Conservation (phyloP, 1,284 basidiomycete species). For the Ganoderma sinense region DNA sequence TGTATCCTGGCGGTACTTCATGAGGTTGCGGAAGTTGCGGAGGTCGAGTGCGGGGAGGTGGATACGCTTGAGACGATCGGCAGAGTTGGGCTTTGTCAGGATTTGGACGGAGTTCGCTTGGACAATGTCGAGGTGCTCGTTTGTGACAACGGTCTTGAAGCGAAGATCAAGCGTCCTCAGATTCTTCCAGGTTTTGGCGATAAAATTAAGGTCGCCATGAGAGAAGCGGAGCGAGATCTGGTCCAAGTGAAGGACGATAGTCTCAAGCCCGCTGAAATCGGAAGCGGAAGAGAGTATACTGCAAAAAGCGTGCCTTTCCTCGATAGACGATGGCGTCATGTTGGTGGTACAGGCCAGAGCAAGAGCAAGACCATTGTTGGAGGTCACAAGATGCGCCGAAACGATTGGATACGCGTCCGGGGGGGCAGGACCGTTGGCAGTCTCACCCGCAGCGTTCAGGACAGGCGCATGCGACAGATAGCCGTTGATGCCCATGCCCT, state of each 20-base stretch:
- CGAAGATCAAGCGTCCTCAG: neutral
- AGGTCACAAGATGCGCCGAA: neutral
- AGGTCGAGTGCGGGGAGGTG: neutral
- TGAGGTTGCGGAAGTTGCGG: neutral
- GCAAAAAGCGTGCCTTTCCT: neutral
- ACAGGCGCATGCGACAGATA: neutral
- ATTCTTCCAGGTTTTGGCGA: neutral
- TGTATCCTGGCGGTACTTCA: neutral
- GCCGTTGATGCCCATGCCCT: neutral
- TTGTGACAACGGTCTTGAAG: neutral
- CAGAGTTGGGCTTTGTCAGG: neutral
- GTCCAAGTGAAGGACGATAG: neutral
- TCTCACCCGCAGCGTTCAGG: neutral
- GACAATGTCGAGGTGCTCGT: neutral
- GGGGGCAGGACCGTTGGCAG: neutral
- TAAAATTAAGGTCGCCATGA: neutral
- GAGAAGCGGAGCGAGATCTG: neutral
- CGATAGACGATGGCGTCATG: neutral
- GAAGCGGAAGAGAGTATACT: neutral
- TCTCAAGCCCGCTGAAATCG: neutral
- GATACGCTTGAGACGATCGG: neutral
- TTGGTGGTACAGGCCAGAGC: neutral
- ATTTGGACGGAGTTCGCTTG: neutral
- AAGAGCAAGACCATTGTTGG: neutral
- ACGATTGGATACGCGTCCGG: neutral